Evolutionary conservation across 495 filamentous ascomycete species (phyloP), one percentile per base, ranked within the genome.

Genomic region (Lasiosphaeriaceae sp.): DNA sequence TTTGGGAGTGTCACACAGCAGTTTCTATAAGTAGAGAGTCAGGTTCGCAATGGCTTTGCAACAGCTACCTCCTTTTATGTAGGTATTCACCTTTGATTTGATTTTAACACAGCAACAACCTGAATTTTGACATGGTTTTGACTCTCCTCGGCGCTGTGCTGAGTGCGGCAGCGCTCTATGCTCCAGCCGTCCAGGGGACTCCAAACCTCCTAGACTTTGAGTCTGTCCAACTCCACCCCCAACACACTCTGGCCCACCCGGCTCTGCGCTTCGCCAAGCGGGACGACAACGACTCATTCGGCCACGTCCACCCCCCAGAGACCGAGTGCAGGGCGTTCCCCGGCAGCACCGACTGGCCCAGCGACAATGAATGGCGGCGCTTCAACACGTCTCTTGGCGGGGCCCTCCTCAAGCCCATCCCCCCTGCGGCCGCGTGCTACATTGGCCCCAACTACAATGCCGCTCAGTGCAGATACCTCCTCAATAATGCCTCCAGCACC

Each of bases 351-450:
- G 41, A 58, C 4, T 84, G 79, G 81, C 81, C 82, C 0, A 63
- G 66, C 1, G 57, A 69, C 0, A 51, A 54, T 11, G 60, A 74
- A 6, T 86, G 81, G 81, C 57, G 52, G 2, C 21, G 62, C 9
- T 69, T 84, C 26, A 79, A 83, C 58, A 39, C 55, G 4, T 63
- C 78, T 9, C 66, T 81, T 1, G 74, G 67, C 12, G 79, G 78
- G 6, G 66, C 69, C 4, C 68, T 85, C 2, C 70, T 81, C 37
- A 73, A 76, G 52, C 79, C 79, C 0, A 66, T 77, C 2, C 82
- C 80, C n/a, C 68, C 77, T 3, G 79, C 74, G 1, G 72, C 78
- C 2, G 73, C 75, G 19, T 84, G 82, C 58, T 84, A 82, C 34
- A 69, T 69, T 3, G 73, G 74, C 43, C 70, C 74, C 1, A 58